These are phyloP conservation scores for Sporisorium graminicola DNA, from an alignment of 1,284 basidiomycete genomes.

Conservation along the genomic window DNA sequence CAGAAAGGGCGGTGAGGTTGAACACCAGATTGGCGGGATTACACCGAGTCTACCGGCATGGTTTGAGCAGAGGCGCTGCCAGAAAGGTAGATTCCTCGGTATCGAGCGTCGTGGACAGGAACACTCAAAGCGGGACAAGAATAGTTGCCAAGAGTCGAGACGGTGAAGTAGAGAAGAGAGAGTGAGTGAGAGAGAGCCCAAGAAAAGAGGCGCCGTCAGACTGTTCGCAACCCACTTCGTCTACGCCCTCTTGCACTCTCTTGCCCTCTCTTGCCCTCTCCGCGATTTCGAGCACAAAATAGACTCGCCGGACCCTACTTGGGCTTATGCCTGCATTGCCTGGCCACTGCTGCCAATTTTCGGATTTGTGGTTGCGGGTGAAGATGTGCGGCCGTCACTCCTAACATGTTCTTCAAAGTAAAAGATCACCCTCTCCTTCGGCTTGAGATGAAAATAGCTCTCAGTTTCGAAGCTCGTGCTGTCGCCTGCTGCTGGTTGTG, in stretches of 20 bases:
- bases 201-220: no score
- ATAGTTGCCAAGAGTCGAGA: neutral
- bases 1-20: neutral
- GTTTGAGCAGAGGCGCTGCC: neutral
- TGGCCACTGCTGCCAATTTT: neutral
- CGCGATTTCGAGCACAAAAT: no score
- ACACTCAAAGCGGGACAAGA: neutral
- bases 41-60: slow-evolving; percentile 9
- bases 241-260: no score
- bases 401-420: neutral
- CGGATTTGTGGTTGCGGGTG: no score
- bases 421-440: neutral
- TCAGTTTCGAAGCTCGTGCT: neutral
- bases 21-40: slow-evolving; percentile 1
- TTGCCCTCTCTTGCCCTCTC: no score
- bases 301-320: neutral
- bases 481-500: no score
- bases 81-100: neutral
- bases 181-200: neutral
- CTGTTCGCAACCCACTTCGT: no score
- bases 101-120: neutral
- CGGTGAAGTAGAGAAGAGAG: neutral
- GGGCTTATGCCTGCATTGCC: no score
- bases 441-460: neutral
- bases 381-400: neutral